A percentile compares a stretch with the other conserved stretches of the same genome.
phyloP scores from a whole-genome alignment of 2,329 filamentous ascomycete species.

The Coniella lustricola region DNA sequence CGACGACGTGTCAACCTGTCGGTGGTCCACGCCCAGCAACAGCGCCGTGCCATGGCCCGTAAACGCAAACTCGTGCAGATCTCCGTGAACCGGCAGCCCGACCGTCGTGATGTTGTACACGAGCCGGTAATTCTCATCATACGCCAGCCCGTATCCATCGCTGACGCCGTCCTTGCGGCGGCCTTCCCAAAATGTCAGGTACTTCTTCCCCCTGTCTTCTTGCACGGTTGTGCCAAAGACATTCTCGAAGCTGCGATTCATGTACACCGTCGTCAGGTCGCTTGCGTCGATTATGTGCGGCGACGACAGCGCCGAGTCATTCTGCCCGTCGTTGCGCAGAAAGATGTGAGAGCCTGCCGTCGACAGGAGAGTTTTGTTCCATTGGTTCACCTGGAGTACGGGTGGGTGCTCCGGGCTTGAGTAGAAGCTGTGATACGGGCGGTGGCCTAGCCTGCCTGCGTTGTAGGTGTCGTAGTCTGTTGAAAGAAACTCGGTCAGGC shows the following conservation, averaged over 20 bases:
- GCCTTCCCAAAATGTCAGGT: slow-evolving; percentile 20
- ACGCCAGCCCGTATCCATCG: slow-evolving; percentile 18
- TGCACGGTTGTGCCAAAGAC: slow-evolving; percentile 20
- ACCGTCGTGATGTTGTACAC: slow-evolving; percentile 15
- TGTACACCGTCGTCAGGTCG: slow-evolving; percentile 18
- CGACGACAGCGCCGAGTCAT: slow-evolving; percentile 8
- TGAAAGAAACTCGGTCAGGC: slow-evolving; percentile 9
- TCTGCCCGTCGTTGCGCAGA: slow-evolving; percentile 18
- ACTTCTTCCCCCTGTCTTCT: slow-evolving; percentile 16
- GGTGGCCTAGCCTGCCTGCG: slow-evolving; percentile 14
- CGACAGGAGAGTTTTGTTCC: slow-evolving; percentile 18
- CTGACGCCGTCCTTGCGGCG: slow-evolving; percentile 15
- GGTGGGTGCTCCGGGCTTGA: slow-evolving; percentile 16
- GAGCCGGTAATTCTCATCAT: slow-evolving; percentile 17
- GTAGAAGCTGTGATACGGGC: slow-evolving; percentile 15
- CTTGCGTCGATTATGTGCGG: slow-evolving; percentile 17
- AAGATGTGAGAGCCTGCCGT: slow-evolving; percentile 19
- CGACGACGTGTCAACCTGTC: slow-evolving; percentile 19
- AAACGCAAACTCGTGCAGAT: slow-evolving; percentile 33
- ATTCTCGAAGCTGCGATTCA: slow-evolving; percentile 18
- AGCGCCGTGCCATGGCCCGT: slow-evolving; percentile 33
- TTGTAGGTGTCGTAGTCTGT: slow-evolving; percentile 19
- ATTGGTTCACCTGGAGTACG: slow-evolving; percentile 16
- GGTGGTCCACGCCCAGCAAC: slow-evolving; percentile 28
- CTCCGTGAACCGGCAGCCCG: slow-evolving; percentile 10